Percentiles rank a stretch among this genome's conserved stretches.
Conservation (phyloP, 306 rosid genomes). For the Trichosanthes cucumerina region DNA sequence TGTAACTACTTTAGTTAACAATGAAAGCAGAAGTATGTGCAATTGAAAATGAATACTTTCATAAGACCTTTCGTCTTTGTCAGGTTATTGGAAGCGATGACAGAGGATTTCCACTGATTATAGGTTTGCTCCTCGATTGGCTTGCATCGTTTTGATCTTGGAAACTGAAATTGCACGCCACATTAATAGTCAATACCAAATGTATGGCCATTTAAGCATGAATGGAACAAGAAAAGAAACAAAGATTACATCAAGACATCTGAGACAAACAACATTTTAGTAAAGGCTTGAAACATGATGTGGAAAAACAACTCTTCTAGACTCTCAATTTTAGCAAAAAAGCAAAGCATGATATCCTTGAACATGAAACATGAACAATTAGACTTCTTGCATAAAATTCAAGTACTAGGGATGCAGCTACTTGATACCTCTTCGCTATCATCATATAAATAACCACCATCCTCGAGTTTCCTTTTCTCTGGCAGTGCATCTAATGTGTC, state of each 20-base stretch:
- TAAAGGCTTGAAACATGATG: not conserved
- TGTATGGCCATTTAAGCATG: not conserved
- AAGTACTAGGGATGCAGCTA: not conserved
- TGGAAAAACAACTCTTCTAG: not conserved
- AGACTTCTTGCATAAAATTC: not conserved
- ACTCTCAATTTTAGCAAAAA: not conserved
- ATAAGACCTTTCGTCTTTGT: slow-evolving; percentile 44
- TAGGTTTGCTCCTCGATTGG: slow-evolving; percentile 28
- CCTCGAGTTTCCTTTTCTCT: slow-evolving; percentile 65
- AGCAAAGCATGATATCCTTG: not conserved
- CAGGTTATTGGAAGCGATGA: slow-evolving; percentile 45
- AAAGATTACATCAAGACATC: not conserved
- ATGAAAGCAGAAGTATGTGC: not conserved
- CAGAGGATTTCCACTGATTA: slow-evolving; percentile 63
- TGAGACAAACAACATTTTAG: not conserved
- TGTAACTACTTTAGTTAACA: not conserved
- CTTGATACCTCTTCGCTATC: slow-evolving; percentile 55
- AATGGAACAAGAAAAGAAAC: not conserved
- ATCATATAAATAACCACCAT: slow-evolving; percentile 73
- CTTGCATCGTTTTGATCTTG: slow-evolving; percentile 53
- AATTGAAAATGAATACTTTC: not conserved
- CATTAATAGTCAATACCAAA: not conserved
- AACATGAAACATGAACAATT: not conserved
- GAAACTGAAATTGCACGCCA: slow-evolving; percentile 21
- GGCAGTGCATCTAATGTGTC: slow-evolving; percentile 68